A percentile compares a stretch with the other conserved stretches of the same genome.
Conservation (phyloP, 2,329 filamentous ascomycete species). For the Nothophoma quercina region DNA sequence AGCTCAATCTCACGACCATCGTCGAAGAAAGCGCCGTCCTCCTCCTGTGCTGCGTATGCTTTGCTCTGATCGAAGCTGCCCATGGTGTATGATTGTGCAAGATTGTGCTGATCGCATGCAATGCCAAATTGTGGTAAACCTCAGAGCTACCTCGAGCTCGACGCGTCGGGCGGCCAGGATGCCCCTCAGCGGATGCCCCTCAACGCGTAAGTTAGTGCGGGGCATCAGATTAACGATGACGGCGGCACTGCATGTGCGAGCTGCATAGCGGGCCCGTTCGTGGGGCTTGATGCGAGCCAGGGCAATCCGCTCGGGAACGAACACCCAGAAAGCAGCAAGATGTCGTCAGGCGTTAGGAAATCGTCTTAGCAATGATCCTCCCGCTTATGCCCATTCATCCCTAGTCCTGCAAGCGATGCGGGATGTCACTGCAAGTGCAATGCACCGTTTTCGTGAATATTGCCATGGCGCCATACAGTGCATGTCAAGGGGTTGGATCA, state of each 20-base stretch:
- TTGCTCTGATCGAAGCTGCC: constrained; percentile 51
- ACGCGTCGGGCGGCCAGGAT: constrained; percentile 26
- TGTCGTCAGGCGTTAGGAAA: constrained; percentile 33
- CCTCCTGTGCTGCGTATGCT: constrained; percentile 57
- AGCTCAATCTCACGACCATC: constrained; percentile 79
- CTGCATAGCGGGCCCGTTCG: constrained; percentile 8
- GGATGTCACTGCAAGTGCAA: constrained; percentile 29
- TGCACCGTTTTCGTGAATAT: constrained; percentile 24
- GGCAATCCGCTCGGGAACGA: constrained; percentile 2
- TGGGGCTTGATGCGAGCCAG: constrained; percentile 14
- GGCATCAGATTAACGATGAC: constrained; percentile 33
- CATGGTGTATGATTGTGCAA: constrained; percentile 34
- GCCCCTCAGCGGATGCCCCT: constrained; percentile 33
- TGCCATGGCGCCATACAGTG: constrained; percentile 25
- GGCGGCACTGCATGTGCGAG: constrained; percentile 15
- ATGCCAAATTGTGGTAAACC: constrained; percentile 12
- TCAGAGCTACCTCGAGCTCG: constrained; percentile 29
- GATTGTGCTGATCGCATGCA: constrained; percentile 21
- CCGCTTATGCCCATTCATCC: neutral
- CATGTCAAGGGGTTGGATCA: constrained; percentile 13
- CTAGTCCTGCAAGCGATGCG: constrained; percentile 15
- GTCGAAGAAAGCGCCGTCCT: constrained; percentile 58
- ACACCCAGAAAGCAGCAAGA: constrained; percentile 12
- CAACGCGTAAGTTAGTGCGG: constrained; percentile 40
- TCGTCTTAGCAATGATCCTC: constrained; percentile 20